Evolutionary conservation across 495 filamentous ascomycete species (phyloP).

Genomic region (Penicillium diatomitis): DNA sequence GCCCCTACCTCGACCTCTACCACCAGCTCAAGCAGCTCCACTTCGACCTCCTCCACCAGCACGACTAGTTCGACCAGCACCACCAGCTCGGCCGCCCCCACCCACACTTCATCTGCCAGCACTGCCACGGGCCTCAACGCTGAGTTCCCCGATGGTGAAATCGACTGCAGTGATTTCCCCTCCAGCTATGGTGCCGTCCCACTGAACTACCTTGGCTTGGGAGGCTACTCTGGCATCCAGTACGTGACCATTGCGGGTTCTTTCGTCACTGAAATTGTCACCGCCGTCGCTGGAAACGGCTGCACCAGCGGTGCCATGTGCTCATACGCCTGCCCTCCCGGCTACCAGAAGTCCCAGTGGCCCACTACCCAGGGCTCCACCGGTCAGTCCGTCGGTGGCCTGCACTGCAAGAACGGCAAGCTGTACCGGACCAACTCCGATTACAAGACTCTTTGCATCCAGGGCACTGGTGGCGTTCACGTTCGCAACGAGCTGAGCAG

Average conservation of each 20-base stretch:
- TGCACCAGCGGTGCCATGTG: constrained; percentile 64
- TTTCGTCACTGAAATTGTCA: constrained; percentile 50
- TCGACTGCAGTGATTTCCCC: constrained; percentile 68
- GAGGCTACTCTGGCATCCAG: constrained; percentile 79
- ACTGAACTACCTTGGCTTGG: constrained; percentile 56
- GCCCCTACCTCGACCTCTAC: constrained; percentile 10
- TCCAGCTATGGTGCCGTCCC: constrained; percentile 71
- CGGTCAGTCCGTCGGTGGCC: constrained; percentile 81
- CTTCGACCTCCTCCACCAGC: constrained; percentile 3
- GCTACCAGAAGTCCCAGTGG: constrained; percentile 93
- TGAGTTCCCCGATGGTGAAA: constrained; percentile 68
- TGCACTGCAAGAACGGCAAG: constrained; percentile 67
- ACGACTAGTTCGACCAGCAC: constrained; percentile 18
- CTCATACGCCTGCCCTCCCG: constrained; percentile 87
- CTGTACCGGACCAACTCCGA: constrained; percentile 66
- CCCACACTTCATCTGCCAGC: too few relatives aligned
- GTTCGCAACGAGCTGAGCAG: constrained; percentile 62
- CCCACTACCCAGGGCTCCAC: constrained; percentile 68
- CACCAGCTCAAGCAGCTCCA: constrained; percentile 8
- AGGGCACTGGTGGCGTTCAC: constrained; percentile 58
- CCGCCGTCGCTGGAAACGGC: constrained; percentile 43
- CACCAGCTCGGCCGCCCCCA: constrained; percentile 14
- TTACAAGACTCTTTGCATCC: constrained; percentile 63
- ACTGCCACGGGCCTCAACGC: constrained; percentile 47
- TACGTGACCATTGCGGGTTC: constrained; percentile 32